Percentiles rank a stretch among this genome's conserved stretches.
Evolutionary conservation across 2,329 filamentous ascomycete species (phyloP).

Genomic region (Didymella pomorum): DNA sequence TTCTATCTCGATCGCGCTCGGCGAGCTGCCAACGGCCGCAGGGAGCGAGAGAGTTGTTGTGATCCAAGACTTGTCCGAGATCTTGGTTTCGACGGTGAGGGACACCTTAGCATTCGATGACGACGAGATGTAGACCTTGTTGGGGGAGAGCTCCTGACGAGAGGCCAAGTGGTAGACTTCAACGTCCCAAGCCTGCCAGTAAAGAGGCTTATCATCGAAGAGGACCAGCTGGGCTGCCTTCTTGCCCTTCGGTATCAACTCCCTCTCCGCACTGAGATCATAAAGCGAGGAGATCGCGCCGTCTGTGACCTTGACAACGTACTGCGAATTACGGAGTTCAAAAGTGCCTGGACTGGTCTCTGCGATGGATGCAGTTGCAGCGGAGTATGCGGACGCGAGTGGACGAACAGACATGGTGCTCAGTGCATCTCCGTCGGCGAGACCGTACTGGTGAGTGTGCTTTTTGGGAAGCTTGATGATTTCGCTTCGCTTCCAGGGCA

Average conservation of each 20-base stretch:
- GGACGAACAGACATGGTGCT: constrained; percentile 52
- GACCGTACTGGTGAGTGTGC: constrained; percentile 46
- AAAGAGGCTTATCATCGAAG: constrained; percentile 95
- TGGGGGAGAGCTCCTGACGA: constrained; percentile 75
- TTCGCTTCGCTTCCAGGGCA: constrained; percentile 84
- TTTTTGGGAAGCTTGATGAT: constrained; percentile 68
- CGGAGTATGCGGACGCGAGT: constrained; percentile 36
- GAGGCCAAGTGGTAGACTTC: constrained; percentile 95
- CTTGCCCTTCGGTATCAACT: constrained; percentile 74
- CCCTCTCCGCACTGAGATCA: constrained; percentile 75
- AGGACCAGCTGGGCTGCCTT: constrained; percentile 93
- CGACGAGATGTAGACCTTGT: constrained; percentile 75
- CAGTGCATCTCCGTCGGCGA: constrained; percentile 56
- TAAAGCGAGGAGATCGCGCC: constrained; percentile 86
- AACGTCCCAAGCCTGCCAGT: constrained; percentile 98
- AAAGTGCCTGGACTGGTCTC: constrained; percentile 70
- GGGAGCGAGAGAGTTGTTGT: constrained; percentile 84
- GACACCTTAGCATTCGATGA: constrained; percentile 78
- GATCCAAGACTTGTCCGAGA: constrained; percentile 86
- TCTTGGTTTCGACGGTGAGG: constrained; percentile 82
- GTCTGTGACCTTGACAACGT: constrained; percentile 74
- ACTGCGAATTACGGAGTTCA: constrained; percentile 78
- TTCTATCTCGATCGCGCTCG: constrained; percentile 77
- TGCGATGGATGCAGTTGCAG: constrained; percentile 56
- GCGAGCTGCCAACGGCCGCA: constrained; percentile 69